phyloP scores from a whole-genome alignment of 768 basidiomycete species.

The Ramaria rubella region DNA sequence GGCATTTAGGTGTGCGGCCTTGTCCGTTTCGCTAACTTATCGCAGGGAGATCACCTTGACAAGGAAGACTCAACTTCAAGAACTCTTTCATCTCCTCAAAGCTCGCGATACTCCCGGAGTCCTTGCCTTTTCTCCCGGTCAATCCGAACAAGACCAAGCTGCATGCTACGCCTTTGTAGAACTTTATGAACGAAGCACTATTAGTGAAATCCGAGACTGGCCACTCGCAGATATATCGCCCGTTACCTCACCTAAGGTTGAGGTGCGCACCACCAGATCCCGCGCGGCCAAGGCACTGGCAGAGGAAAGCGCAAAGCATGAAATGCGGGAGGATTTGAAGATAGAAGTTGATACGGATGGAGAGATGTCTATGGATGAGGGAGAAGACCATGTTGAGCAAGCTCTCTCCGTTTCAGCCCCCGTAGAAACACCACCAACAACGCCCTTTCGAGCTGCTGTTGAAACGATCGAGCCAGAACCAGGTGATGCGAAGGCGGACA shows the following conservation, averaged over 20 bases:
- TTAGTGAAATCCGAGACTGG: slow-evolving; percentile 6
- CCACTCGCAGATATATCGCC: slow-evolving; percentile 5
- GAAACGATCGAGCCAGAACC: background rate
- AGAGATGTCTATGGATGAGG: background rate
- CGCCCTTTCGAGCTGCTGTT: background rate
- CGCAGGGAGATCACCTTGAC: background rate
- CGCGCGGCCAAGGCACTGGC: background rate
- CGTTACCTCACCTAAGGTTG: background rate
- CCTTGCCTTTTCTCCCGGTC: background rate
- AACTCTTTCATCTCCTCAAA: slow-evolving; percentile 8
- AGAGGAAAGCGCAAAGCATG: background rate
- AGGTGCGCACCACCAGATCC: background rate
- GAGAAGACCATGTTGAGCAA: background rate
- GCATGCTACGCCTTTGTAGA: slow-evolving; percentile 5
- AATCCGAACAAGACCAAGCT: slow-evolving; percentile 2
- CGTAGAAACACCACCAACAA: background rate
- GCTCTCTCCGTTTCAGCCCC: background rate
- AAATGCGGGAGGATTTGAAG: background rate
- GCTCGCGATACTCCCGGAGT: background rate
- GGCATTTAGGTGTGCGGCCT: background rate
- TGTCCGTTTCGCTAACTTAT: background rate
- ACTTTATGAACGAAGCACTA: slow-evolving; percentile 1
- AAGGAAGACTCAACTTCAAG: background rate
- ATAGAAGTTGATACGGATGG: background rate
- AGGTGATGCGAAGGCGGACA: background rate